Base-by-base conservation (phyloP, 768 basidiomycete species). In the Russula sp. region DNA sequence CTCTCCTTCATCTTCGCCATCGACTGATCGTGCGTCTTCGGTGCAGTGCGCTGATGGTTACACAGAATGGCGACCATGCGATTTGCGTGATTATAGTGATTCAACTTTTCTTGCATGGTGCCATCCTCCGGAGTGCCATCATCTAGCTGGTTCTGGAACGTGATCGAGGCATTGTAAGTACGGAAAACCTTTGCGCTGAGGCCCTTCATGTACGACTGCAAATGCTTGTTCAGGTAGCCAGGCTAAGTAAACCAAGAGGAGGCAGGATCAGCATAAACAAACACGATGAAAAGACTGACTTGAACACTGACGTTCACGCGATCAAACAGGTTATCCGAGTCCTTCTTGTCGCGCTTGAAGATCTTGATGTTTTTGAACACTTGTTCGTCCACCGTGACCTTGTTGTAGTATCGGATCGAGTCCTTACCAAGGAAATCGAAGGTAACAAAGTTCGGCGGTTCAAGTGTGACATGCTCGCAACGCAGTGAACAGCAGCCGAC, bases 381-480 rank as follows among this genome's bases (percentile, higher is more conserved):
- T 72, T 95, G 94, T 14, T 84, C 75, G 59, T 94, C 90, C 61
- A 98, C 93, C 56, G 85, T 77, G 53, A 98, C 93, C 63, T 85
- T 84, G 70, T 96, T 95, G 75, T 90, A 93, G 76, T 96, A 98
- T 50, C 97, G 84, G 70, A 99, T 98, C 59, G 95, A 98, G 73
- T 99, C 97, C 80, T 99, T 99, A 75, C 97, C 97, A 59, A 98
- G 81, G 78, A 98, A 99, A 75, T 98, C 97, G 74, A 99, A 96
- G 60, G 90, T 78, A 72, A 98, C 85, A 69, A 82, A 85, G 77
- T 92, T 85, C 10, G 94, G 93, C 8, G 86, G 84, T 68, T 90
- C 85, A 56, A 98, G 78, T 2, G 96, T 98, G 71, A 99, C 87
- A 74, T 99, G 97, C 73, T 98, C 93, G 73, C 88, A 96, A 35